phyloP scores from a whole-genome alignment of 768 basidiomycete species.

The Russula brevipes region DNA sequence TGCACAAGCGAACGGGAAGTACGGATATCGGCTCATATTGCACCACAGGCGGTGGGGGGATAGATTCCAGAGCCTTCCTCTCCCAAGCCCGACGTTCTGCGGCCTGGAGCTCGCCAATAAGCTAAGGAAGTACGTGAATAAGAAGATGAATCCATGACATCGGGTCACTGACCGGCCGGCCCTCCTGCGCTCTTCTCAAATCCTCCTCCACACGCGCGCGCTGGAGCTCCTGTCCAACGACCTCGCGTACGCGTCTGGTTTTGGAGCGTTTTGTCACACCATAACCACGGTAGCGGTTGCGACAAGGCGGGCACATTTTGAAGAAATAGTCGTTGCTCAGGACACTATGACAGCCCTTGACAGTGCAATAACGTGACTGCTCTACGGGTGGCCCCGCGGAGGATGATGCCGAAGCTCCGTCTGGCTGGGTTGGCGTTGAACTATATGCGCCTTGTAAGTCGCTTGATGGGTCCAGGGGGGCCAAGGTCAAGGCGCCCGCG shows the following conservation, averaged over 20 bases:
- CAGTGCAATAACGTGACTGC: conserved; percentile 42
- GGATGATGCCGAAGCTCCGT: not conserved
- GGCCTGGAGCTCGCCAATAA: conserved; percentile 32
- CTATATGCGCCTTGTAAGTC: not conserved
- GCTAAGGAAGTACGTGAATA: conserved; percentile 26
- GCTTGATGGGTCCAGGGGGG: conserved; percentile 25
- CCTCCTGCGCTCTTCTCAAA: conserved; percentile 32
- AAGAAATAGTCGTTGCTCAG: conserved; percentile 37
- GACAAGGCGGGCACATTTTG: conserved; percentile 36
- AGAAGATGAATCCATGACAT: not conserved
- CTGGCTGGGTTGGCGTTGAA: conserved; percentile 3
- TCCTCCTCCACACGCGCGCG: conserved; percentile 38
- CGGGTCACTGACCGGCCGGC: conserved; percentile 35
- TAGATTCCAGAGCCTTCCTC: conserved; percentile 16
- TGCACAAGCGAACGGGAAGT: conserved; percentile 47
- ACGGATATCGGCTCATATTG: conserved; percentile 23
- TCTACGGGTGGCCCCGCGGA: conserved; percentile 15
- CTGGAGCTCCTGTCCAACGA: conserved; percentile 39
- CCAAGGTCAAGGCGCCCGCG: conserved; percentile 44
- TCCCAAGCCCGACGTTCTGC: conserved; percentile 26
- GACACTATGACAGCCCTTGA: conserved; percentile 49
- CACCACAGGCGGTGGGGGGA: conserved; percentile 10
- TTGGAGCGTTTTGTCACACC: conserved; percentile 52
- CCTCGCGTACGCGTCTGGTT: conserved; percentile 45
- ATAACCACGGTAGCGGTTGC: conserved; percentile 46